These are phyloP conservation scores for Lasiosphaeris hirsuta DNA, from an alignment of 495 filamentous ascomycete species.

Conservation along the genomic window DNA sequence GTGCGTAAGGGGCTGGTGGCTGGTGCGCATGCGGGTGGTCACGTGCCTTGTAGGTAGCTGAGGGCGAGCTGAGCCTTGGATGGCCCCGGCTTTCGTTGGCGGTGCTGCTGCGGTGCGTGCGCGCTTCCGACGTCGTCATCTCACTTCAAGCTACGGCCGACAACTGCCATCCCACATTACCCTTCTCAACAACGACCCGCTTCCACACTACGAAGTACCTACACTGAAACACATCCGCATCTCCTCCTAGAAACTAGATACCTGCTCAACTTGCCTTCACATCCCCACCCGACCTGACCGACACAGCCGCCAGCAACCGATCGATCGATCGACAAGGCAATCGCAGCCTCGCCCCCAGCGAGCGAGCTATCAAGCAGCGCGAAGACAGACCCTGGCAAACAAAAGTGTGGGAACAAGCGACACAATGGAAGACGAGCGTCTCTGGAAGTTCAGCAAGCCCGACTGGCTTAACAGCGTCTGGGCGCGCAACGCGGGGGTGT, in stretches of 20 bases:
- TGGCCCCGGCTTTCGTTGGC: background rate
- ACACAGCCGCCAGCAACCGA: background rate
- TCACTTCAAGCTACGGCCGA: background rate
- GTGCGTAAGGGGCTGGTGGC: too few species aligned
- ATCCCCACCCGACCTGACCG: too few species aligned
- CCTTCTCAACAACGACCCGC: background rate
- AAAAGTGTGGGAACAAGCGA: background rate
- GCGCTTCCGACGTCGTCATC: conserved; percentile 12
- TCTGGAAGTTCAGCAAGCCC: conserved; percentile 76
- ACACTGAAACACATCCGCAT: too few species aligned
- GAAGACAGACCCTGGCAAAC: background rate
- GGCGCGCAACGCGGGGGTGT: conserved; percentile 79
- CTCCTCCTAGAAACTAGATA: too few species aligned
- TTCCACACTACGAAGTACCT: background rate
- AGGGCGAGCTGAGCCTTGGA: background rate
- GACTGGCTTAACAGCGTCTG: conserved; percentile 88
- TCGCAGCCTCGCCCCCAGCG: background rate
- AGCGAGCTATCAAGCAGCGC: background rate
- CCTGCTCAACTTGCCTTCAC: too few species aligned
- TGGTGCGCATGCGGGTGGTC: too few species aligned
- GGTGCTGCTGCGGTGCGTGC: background rate
- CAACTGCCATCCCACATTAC: background rate
- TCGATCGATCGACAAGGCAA: background rate
- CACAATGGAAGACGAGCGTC: conserved; percentile 58
- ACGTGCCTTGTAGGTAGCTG: background rate